Conservation (phyloP, 1,284 basidiomycete species). For the Phellopilus nigrolimitatus region DNA sequence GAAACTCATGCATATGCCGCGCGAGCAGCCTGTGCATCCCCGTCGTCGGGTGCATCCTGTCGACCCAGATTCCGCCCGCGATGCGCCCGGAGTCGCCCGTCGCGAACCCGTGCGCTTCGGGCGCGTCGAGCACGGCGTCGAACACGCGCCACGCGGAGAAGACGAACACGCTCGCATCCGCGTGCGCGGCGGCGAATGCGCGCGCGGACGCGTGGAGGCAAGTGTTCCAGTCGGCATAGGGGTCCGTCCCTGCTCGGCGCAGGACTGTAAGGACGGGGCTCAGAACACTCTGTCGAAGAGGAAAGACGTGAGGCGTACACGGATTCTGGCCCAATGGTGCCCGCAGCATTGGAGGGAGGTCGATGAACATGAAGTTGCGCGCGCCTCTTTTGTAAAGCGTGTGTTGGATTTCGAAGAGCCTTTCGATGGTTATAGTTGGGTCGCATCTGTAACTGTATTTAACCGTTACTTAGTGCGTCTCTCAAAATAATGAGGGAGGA, state of each 20-base stretch:
- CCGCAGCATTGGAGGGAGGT: slow-evolving; percentile 10
- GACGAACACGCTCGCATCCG: slow-evolving; percentile 4
- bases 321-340: not conserved
- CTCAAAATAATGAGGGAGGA: not conserved
- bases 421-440: not conserved
- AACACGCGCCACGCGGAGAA: slow-evolving; percentile 11
- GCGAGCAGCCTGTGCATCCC: slow-evolving; percentile 11
- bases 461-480: not conserved
- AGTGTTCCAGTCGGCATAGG: slow-evolving; percentile 2
- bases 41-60: slow-evolving; percentile 11
- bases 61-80: slow-evolving; percentile 12
- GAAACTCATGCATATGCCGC: not conserved
- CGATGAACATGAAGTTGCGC: slow-evolving; percentile 10
- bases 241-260: not conserved
- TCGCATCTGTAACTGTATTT: not conserved
- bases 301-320: not conserved
- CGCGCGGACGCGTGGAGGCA: not conserved
- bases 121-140: slow-evolving; percentile 6
- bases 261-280: not conserved
- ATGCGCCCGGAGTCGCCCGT: not conserved
- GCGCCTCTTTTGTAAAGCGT: slow-evolving; percentile 1
- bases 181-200: not conserved
- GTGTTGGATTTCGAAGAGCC: slow-evolving; percentile 1
- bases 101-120: slow-evolving; percentile 2
- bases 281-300: not conserved